Evolutionary conservation across 2,329 filamentous ascomycete genomes (phyloP).

Genomic region (Gaeumannomyces tritici): DNA sequence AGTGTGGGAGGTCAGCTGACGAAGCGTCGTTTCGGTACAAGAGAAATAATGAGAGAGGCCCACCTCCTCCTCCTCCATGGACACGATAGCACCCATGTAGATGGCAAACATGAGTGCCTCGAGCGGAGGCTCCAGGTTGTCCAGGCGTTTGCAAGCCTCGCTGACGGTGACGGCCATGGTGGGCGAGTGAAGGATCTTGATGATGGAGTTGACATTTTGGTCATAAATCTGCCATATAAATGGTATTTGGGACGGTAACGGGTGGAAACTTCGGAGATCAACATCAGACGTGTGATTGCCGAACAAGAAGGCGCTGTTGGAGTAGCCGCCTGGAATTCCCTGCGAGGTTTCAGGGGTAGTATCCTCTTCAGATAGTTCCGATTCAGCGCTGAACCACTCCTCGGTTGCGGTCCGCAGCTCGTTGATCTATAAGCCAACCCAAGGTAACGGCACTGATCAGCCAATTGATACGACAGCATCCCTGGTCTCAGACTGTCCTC

Average conservation of each 20-base stretch:
- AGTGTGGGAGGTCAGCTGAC: not conserved
- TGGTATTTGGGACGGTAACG: slow-evolving; percentile 53
- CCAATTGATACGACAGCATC: not conserved
- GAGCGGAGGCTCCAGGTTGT: slow-evolving; percentile 43
- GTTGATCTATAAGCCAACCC: slow-evolving; percentile 21
- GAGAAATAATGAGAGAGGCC: not conserved
- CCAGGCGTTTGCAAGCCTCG: slow-evolving; percentile 48
- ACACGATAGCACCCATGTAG: slow-evolving; percentile 48
- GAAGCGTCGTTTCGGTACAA: not conserved
- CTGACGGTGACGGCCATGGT: slow-evolving; percentile 53
- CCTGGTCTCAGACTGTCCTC: not conserved
- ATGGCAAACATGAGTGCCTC: slow-evolving; percentile 57
- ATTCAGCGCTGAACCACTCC: slow-evolving; percentile 38
- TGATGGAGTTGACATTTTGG: slow-evolving; percentile 63
- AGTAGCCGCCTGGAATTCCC: slow-evolving; percentile 21
- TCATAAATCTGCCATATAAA: slow-evolving; percentile 63
- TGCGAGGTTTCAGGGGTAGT: slow-evolving; percentile 32
- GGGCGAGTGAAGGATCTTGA: slow-evolving; percentile 64
- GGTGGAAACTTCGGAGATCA: slow-evolving; percentile 55
- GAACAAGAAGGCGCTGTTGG: slow-evolving; percentile 64
- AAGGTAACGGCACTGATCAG: slow-evolving; percentile 7
- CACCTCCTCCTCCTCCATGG: slow-evolving; percentile 52
- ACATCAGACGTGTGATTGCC: slow-evolving; percentile 64
- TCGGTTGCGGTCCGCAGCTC: slow-evolving; percentile 40
- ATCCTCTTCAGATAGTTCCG: slow-evolving; percentile 51